phyloP scores from a whole-genome alignment of 2,329 filamentous ascomycete genomes.

The Fusarium sp. region DNA sequence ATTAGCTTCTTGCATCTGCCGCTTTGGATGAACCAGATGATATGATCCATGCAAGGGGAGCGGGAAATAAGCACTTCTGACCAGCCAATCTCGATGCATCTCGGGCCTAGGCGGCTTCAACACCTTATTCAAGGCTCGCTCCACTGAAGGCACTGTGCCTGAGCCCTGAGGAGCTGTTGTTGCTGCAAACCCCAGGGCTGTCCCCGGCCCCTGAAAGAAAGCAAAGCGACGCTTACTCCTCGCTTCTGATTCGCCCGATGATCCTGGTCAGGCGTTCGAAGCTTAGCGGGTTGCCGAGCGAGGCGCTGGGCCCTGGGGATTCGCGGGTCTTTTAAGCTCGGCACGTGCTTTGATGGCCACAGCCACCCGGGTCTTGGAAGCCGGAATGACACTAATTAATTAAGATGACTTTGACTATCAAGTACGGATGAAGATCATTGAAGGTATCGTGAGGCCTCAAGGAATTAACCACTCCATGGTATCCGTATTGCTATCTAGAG shows the following conservation, averaged over 20 bases:
- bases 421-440: background rate
- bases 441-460: background rate
- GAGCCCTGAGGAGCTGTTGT: background rate
- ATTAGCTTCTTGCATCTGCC: constrained; percentile 25
- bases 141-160: constrained; percentile 28
- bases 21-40: constrained; percentile 14
- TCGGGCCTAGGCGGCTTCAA: constrained; percentile 7
- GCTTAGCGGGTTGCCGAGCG: constrained; percentile 41
- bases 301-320: constrained; percentile 42
- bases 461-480: background rate
- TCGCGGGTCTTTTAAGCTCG: constrained; percentile 11
- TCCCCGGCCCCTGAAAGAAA: constrained; percentile 41
- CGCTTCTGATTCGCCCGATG: constrained; percentile 32
- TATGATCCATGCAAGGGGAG: constrained; percentile 27
- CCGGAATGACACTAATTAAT: constrained; percentile 13
- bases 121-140: constrained; percentile 20
- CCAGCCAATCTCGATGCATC: constrained; percentile 42
- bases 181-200: constrained; percentile 11
- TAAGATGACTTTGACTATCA: constrained; percentile 4
- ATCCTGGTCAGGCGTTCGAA: constrained; percentile 22
- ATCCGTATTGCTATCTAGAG: background rate
- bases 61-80: constrained; percentile 20
- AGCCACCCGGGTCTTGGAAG: constrained; percentile 14
- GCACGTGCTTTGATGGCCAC: constrained; percentile 21
- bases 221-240: constrained; percentile 9